Conservation (phyloP, 2,329 filamentous ascomycete genomes). For the Pseudohalonectria lignicola region DNA sequence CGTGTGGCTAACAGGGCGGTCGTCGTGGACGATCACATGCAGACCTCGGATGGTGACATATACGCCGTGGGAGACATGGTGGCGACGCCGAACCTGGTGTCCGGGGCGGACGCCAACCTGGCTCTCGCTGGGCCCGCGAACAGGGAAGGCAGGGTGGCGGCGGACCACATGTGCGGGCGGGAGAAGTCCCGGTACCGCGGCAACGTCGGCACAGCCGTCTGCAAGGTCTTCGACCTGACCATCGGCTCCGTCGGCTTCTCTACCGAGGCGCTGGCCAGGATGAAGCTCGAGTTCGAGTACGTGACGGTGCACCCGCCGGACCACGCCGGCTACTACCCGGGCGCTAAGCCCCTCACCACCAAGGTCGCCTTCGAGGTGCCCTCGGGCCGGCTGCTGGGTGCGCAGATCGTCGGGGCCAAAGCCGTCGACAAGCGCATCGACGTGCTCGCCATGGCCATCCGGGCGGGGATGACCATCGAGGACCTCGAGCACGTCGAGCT, state of each 20-base stretch:
- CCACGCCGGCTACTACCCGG: conserved; percentile 14
- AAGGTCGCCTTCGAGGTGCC: conserved; percentile 10
- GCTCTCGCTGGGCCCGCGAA: conserved; percentile 16
- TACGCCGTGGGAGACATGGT: conserved; percentile 17
- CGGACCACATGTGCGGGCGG: conserved; percentile 12
- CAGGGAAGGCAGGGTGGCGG: conserved; percentile 13
- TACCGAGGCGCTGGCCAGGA: conserved; percentile 4
- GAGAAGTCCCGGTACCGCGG: conserved; percentile 9
- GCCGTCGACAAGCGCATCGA: conserved; percentile 14
- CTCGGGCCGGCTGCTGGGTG: conserved; percentile 12
- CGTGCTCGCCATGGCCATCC: conserved; percentile 13
- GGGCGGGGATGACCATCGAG: conserved; percentile 13
- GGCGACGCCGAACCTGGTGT: conserved; percentile 11
- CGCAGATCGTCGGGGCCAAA: conserved; percentile 9
- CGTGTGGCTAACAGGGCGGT: conserved; percentile 7
- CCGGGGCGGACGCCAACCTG: conserved; percentile 5
- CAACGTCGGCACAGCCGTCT: conserved; percentile 12
- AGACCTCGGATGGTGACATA: conserved; percentile 14
- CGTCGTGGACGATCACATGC: conserved; percentile 11
- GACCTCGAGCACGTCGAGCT: conserved; percentile 16
- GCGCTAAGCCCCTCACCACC: conserved; percentile 9
- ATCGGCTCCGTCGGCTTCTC: conserved; percentile 11
- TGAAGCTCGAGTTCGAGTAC: conserved; percentile 5
- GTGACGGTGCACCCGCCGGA: conserved; percentile 15
- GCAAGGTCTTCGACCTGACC: conserved; percentile 12